phyloP scores from a whole-genome alignment of 2,329 filamentous ascomycete species.

The Huntiella bhutanensis region DNA sequence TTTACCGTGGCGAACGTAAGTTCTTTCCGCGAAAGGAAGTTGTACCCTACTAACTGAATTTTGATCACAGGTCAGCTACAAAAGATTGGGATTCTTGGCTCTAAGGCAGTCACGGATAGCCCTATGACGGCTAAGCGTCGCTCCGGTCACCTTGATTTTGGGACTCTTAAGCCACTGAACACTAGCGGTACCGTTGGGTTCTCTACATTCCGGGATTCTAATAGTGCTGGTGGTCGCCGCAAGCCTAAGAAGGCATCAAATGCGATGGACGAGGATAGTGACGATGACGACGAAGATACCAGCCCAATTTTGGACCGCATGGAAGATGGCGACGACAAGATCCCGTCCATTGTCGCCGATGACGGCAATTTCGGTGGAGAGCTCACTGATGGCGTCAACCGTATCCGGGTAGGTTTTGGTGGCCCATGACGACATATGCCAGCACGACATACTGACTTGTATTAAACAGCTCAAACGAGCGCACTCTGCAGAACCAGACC shows the following conservation, averaged over 20 bases:
- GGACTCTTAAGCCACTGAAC: conserved; percentile 67
- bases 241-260: conserved; percentile 43
- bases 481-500: conserved; percentile 51
- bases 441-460: not conserved
- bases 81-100: conserved; percentile 78
- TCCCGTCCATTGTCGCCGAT: conserved; percentile 42
- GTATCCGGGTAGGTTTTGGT: conserved; percentile 45
- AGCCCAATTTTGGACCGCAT: conserved; percentile 43
- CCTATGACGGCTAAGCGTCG: conserved; percentile 52
- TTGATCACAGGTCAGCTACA: conserved; percentile 57
- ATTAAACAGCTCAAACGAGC: conserved; percentile 52
- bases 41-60: not conserved
- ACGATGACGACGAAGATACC: conserved; percentile 54
- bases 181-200: conserved; percentile 79
- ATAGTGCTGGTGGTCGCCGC: conserved; percentile 34
- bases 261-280: conserved; percentile 55
- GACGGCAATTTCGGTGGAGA: conserved; percentile 56
- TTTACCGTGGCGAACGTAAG: conserved; percentile 89
- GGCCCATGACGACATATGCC: not conserved
- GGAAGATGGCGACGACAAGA: conserved; percentile 44
- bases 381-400: conserved; percentile 60
- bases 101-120: conserved; percentile 44
- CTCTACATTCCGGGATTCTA: conserved; percentile 62
- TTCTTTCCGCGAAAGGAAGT: conserved; percentile 14
- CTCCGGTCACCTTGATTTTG: conserved; percentile 69